Evolutionary conservation across 1,284 basidiomycete species (phyloP).

Genomic region (Trametes sp.): DNA sequence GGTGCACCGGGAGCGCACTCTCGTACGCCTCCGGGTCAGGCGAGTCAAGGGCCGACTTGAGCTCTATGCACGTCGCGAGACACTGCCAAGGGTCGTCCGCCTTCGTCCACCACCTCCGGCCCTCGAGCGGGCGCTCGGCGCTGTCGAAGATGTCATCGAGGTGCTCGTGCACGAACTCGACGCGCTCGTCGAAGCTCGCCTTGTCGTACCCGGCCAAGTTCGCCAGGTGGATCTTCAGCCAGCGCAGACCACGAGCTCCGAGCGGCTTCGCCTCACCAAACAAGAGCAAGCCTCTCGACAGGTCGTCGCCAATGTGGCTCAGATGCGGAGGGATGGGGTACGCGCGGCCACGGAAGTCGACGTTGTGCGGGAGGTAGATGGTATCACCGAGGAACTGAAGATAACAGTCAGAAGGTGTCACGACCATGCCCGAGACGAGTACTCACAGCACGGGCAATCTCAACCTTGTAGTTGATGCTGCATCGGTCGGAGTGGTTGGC

Average conservation of each 20-base stretch:
- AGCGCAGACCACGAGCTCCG: constrained; percentile 79
- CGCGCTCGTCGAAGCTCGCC: constrained; percentile 92
- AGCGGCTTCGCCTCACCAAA: constrained; percentile 88
- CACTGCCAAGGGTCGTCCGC: constrained; percentile 99
- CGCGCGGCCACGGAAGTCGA: constrained; percentile 97
- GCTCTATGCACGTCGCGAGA: constrained; percentile 91
- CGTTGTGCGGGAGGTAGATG: constrained; percentile 96
- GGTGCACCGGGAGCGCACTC: constrained; percentile 91
- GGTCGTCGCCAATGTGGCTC: constrained; percentile 96
- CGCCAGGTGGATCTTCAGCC: constrained; percentile 93
- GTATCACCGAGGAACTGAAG: constrained; percentile 79
- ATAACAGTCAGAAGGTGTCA: constrained; percentile 2
- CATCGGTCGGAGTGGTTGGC: constrained; percentile 92
- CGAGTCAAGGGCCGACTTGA: constrained; percentile 80
- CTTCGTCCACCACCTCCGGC: constrained; percentile 86
- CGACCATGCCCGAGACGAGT: not conserved
- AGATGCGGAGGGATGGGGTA: constrained; percentile 98
- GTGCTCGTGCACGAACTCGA: constrained; percentile 78
- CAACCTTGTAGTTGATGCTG: constrained; percentile 96
- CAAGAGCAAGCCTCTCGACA: constrained; percentile 88
- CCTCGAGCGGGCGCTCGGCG: constrained; percentile 86
- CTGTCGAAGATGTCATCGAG: constrained; percentile 85
- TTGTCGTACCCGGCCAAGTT: constrained; percentile 97
- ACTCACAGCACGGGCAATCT: constrained; percentile 91
- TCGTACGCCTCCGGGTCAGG: constrained; percentile 76